Conservation (phyloP, 1,284 basidiomycete species). For the Pascua guehoae region DNA sequence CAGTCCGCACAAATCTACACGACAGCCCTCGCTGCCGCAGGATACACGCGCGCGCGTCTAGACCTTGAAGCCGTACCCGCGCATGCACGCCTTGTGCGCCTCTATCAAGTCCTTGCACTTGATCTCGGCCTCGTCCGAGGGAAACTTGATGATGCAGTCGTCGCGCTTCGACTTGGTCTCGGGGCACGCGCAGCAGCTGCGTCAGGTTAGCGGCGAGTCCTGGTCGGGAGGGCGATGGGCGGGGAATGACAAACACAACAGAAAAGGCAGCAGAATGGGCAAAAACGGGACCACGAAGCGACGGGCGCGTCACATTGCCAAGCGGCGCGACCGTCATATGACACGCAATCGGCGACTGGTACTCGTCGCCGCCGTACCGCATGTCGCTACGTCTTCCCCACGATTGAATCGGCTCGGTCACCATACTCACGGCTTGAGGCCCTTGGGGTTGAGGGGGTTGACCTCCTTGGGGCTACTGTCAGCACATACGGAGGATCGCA, state of each 20-base stretch:
- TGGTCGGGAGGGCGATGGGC: not conserved
- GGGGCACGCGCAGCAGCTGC: slow-evolving; percentile 88
- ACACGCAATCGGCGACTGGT: not conserved
- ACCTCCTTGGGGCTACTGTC: slow-evolving; percentile 22
- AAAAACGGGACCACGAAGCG: not conserved
- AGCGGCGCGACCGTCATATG: not conserved
- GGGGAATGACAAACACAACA: not conserved
- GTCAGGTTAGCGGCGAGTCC: not conserved
- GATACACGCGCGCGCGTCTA: slow-evolving; percentile 38
- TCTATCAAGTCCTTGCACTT: slow-evolving; percentile 77
- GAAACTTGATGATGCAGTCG: slow-evolving; percentile 82
- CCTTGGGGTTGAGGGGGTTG: slow-evolving; percentile 83
- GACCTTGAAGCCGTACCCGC: slow-evolving; percentile 75
- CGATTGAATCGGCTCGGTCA: not conserved
- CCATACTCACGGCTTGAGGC: slow-evolving; percentile 77
- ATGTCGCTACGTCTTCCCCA: not conserved
- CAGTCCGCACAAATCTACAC: no score
- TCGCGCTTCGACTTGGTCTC: slow-evolving; percentile 87
- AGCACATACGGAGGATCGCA: not conserved
- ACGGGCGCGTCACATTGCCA: not conserved
- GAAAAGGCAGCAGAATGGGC: not conserved
- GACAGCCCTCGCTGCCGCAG: no score
- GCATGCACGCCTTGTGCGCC: slow-evolving; percentile 86
- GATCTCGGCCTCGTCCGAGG: slow-evolving; percentile 65
- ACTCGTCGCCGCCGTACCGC: not conserved